phyloP scores from a whole-genome alignment of 192 early-diverging fungal species.

The Podila epicladia region DNA sequence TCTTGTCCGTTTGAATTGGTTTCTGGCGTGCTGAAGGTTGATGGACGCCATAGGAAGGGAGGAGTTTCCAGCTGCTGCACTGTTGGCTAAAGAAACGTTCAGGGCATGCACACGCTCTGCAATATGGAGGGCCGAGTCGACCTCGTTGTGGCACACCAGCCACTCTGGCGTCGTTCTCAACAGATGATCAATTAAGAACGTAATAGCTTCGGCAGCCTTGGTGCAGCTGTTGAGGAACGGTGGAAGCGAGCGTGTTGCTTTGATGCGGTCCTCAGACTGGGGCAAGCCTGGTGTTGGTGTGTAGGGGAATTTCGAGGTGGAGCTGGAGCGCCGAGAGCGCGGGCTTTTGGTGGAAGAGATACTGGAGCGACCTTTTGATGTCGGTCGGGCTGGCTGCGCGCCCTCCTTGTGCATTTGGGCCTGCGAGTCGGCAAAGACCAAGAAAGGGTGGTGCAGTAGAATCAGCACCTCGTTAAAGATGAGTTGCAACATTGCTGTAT shows the following conservation, averaged over 20 bases:
- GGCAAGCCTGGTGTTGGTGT: not conserved
- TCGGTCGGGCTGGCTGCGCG: not conserved
- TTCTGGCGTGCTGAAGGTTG: constrained; percentile 11
- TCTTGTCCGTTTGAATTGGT: constrained; percentile 15
- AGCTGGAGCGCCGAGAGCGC: constrained; percentile 27
- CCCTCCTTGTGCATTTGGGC: constrained; percentile 9
- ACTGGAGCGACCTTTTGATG: constrained; percentile 19
- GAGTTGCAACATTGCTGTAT: constrained; percentile 45
- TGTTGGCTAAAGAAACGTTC: constrained; percentile 16
- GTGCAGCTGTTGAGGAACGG: constrained; percentile 49
- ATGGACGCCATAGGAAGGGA: not conserved
- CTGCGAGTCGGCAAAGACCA: constrained; percentile 33
- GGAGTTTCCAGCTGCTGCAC: too few relatives aligned
- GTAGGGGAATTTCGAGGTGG: constrained; percentile 5
- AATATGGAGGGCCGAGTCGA: constrained; percentile 38
- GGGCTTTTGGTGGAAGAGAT: constrained; percentile 17
- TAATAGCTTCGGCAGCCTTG: constrained; percentile 45
- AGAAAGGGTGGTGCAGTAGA: constrained; percentile 41
- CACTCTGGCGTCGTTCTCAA: constrained; percentile 40
- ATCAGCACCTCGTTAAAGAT: constrained; percentile 50
- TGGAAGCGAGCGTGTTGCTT: constrained; percentile 2
- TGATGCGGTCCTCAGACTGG: not conserved
- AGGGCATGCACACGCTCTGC: constrained; percentile 39
- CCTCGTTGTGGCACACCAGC: constrained; percentile 43
- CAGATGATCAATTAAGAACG: constrained; percentile 41